Percentiles rank a stretch among this genome's conserved stretches.
Conservation (phyloP, 352 stramenopile genomes). For the Blastocystis sp. region DNA sequence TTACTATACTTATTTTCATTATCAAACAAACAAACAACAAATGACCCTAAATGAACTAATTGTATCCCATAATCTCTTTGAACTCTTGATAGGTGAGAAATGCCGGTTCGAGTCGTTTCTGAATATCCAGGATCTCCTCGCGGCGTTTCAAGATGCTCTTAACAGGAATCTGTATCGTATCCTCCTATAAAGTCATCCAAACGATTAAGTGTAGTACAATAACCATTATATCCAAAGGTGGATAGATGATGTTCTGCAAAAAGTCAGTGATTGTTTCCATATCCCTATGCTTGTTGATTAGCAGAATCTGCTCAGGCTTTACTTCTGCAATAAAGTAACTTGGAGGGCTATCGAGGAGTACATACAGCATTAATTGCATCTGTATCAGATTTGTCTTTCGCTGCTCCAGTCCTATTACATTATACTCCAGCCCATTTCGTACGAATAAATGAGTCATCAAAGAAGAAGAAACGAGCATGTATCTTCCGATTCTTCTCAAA, state of each 20-base stretch:
- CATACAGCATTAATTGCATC: conserved; percentile 40
- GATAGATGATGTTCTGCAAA: conserved; percentile 14
- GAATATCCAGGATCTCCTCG: neutral
- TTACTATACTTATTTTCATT: neutral
- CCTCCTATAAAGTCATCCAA: neutral
- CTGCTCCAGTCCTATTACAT: conserved; percentile 26
- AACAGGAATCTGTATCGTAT: conserved; percentile 10
- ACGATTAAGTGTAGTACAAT: neutral
- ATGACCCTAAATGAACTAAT: conserved; percentile 11
- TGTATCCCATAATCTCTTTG: conserved; percentile 48
- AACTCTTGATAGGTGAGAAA: conserved; percentile 9
- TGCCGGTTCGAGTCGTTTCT: neutral
- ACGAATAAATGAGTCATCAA: conserved; percentile 41
- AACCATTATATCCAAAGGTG: neutral
- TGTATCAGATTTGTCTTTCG: neutral
- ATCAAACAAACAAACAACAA: neutral
- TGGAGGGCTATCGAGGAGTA: conserved; percentile 38
- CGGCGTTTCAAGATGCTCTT: neutral
- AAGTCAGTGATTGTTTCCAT: neutral
- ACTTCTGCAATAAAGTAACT: neutral
- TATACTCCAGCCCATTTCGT: neutral
- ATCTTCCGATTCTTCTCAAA: neutral
- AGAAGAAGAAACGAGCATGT: conserved; percentile 41
- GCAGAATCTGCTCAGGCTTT: neutral
- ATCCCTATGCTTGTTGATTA: conserved; percentile 1